Evolutionary conservation across 2,329 filamentous ascomycete species (phyloP), one percentile per base, ranked within the genome.

Genomic region (Fusarium hainanense): DNA sequence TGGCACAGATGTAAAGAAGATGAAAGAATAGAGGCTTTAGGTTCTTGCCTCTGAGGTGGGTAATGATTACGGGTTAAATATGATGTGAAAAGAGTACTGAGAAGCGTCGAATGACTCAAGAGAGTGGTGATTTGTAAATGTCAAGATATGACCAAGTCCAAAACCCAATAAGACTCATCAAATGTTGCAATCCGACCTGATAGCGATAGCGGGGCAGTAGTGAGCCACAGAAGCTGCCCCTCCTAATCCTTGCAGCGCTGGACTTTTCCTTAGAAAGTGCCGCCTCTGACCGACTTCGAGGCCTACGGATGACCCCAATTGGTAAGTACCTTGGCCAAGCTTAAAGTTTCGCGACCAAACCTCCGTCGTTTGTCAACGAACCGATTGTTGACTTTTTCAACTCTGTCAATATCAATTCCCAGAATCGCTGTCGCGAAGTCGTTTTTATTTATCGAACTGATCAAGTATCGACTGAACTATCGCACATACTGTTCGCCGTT

Each of bases 271-370:
- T 47, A 47, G 28, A 49, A 75, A 71, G 62, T 73, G 73, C 75
- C 75, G 54, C 58, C 54, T 25, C 43, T 76, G 74, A 75, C 74
- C 75, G 74, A 75, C 75, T 64, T 71, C 28, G 42, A 23, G 46
- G 50, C 27, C 48, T 48, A 43, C 18, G 32, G 8, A n/a, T 25
- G n/a, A 20, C 42, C 40, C 62, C 54, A 68, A 71, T 51, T 54
- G 58, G 68, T 43, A 69, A 70, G 58, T 66, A 69, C 54, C 60
- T 69, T 30, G 11, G 25, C 32, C 28, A 34, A 54, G 30, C 58
- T 41, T 49, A 49, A 57, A 44, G 43, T 49, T 49, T 59, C 63
- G 59, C 40, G 58, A 58, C 52, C 28, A 46, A 28, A 41, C 18
- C 23, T 25, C 46, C 52, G 21, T 16, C 34, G 23, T 28, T 20